phyloP scores from a whole-genome alignment of 2,329 filamentous ascomycete species.

The Fusarium chuoi region DNA sequence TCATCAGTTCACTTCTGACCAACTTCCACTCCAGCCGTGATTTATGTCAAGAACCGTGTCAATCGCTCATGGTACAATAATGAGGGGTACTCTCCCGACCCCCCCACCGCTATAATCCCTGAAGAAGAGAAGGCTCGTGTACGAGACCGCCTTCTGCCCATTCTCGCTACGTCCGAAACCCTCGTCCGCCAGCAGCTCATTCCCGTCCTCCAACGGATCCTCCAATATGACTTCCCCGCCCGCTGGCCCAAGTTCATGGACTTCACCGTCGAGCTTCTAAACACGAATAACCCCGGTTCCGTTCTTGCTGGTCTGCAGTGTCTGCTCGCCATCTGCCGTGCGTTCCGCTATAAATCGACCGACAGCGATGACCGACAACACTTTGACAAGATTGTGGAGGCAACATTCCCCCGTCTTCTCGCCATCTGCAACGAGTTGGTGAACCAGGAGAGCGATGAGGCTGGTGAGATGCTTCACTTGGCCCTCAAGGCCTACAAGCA shows the following conservation, averaged over 20 bases:
- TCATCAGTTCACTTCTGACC: slow-evolving; percentile 25
- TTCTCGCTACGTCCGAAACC: slow-evolving; percentile 82
- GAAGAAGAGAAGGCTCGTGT: slow-evolving; percentile 91
- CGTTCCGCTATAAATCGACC: slow-evolving; percentile 89
- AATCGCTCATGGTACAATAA: slow-evolving; percentile 87
- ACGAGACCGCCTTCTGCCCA: slow-evolving; percentile 86
- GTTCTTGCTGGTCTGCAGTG: slow-evolving; percentile 96
- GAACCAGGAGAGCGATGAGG: slow-evolving; percentile 91
- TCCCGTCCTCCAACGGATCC: slow-evolving; percentile 92
- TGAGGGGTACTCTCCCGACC: slow-evolving; percentile 77
- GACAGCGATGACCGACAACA: slow-evolving; percentile 81
- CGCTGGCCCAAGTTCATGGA: slow-evolving; percentile 96
- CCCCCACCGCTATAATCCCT: slow-evolving; percentile 70
- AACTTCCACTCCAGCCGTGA: slow-evolving; percentile 72
- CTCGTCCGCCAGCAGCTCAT: slow-evolving; percentile 92
- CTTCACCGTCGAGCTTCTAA: slow-evolving; percentile 88
- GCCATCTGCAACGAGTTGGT: slow-evolving; percentile 89
- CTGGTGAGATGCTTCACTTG: slow-evolving; percentile 94
- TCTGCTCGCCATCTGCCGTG: slow-evolving; percentile 91
- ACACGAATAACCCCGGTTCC: slow-evolving; percentile 84
- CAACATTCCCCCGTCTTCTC: slow-evolving; percentile 88
- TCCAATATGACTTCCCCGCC: slow-evolving; percentile 93
- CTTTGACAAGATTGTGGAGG: slow-evolving; percentile 93
- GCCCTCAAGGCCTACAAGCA: slow-evolving; percentile 98
- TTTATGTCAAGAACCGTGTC: slow-evolving; percentile 98